Conservation (phyloP, 2,329 filamentous ascomycete genomes). For the Trichoderma polysporum region DNA sequence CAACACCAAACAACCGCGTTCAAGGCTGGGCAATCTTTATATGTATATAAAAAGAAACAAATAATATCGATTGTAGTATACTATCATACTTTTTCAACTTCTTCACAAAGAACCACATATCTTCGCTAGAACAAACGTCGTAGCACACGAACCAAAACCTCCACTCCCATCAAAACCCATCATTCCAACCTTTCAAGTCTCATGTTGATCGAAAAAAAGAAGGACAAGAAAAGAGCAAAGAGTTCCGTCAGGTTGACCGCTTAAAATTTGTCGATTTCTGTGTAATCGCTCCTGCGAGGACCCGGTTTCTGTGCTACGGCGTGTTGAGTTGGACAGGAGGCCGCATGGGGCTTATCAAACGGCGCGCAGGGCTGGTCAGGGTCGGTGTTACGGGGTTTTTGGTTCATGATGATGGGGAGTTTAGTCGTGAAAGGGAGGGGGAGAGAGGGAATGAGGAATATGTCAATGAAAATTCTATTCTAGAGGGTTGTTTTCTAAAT, state of each 20-base stretch:
- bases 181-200: not conserved
- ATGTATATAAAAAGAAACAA: not conserved
- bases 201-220: not conserved
- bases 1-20: not conserved
- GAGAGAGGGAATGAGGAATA: not conserved
- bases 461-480: too few species aligned
- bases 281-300: conserved; percentile 11
- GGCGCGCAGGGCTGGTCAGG: not conserved
- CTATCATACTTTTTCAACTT: not conserved
- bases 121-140: not conserved
- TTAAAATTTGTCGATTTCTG: not conserved
- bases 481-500: not conserved
- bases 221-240: too few species aligned
- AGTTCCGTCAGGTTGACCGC: not conserved
- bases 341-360: not conserved
- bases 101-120: too few species aligned
- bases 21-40: not conserved
- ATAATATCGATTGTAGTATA: not conserved
- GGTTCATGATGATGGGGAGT: not conserved
- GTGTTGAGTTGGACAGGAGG: not conserved
- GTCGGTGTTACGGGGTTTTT: not conserved
- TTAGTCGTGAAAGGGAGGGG: not conserved
- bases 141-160: not conserved
- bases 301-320: conserved; percentile 10
- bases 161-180: not conserved